Evolutionary conservation across 1,139 yeast genomes (phyloP).

Genomic region (Geotrichum fermentans): DNA sequence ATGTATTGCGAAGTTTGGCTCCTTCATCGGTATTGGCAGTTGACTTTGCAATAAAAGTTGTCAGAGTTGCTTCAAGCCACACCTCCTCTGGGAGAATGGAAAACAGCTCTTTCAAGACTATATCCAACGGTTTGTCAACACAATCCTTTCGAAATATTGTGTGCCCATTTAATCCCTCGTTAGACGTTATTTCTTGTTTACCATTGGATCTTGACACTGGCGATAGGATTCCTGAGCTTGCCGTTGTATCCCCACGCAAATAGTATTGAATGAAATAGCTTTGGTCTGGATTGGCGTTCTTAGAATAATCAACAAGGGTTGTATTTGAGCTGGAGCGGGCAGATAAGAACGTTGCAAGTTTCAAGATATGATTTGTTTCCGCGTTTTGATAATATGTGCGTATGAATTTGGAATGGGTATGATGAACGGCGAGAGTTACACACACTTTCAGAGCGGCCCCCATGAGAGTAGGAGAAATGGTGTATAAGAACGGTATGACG

Average conservation of each 20-base stretch:
- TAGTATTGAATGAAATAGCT: slow-evolving; percentile 33
- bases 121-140: slow-evolving; percentile 42
- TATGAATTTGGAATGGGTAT: slow-evolving; percentile 43
- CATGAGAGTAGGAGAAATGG: slow-evolving; percentile 57
- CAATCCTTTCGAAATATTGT: slow-evolving; percentile 30
- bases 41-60: slow-evolving; percentile 65
- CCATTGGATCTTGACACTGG: no score
- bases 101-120: slow-evolving; percentile 59
- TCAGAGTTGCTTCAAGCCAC: slow-evolving; percentile 61
- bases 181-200: not conserved
- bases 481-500: slow-evolving; percentile 54
- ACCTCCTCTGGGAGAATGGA: slow-evolving; percentile 56
- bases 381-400: slow-evolving; percentile 38
- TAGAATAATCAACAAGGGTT: slow-evolving; percentile 27
- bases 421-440: slow-evolving; percentile 56
- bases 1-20: slow-evolving; percentile 50
- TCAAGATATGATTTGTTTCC: slow-evolving; percentile 31
- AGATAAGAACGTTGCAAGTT: slow-evolving; percentile 33
- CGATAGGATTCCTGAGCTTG: no score
- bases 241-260: no score
- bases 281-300: slow-evolving; percentile 26
- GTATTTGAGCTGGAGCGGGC: slow-evolving; percentile 20
- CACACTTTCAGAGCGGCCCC: slow-evolving; percentile 62
- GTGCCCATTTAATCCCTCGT: slow-evolving; percentile 31
- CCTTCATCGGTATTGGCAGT: slow-evolving; percentile 57